These are phyloP conservation scores for Tetragonia tetragonoides DNA, from an alignment of 148 eudicot genomes.

Conservation along the genomic window DNA sequence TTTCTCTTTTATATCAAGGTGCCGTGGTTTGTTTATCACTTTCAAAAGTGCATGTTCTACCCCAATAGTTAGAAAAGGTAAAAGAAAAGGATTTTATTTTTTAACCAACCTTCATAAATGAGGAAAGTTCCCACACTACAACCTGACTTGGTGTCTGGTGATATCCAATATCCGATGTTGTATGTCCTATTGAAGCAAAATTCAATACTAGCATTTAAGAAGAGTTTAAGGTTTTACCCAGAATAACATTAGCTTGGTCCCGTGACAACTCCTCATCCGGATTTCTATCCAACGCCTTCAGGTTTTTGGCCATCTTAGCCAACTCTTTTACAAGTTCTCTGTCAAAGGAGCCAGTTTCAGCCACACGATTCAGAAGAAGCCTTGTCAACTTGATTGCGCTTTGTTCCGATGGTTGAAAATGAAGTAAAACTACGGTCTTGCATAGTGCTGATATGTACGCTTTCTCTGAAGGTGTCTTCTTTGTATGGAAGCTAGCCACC, in stretches of 20 bases:
- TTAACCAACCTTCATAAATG: background rate
- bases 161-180: background rate
- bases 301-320: constrained; percentile 56
- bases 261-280: constrained; percentile 58
- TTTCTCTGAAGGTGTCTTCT: constrained; percentile 80
- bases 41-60: background rate
- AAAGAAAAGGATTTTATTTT: no score
- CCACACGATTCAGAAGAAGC: constrained; percentile 50
- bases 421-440: constrained; percentile 58
- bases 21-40: no score
- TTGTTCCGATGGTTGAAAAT: constrained; percentile 65
- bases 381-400: constrained; percentile 67
- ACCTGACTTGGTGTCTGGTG: background rate
- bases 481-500: constrained; percentile 55
- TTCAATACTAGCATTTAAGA: background rate
- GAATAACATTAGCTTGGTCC: constrained; percentile 48
- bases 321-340: constrained; percentile 76
- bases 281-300: constrained; percentile 50
- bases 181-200: background rate
- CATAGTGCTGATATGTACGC: constrained; percentile 70
- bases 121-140: background rate
- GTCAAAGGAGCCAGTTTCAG: constrained; percentile 53
- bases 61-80: background rate
- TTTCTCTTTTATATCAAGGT: background rate
- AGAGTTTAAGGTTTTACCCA: constrained; percentile 49